Percentiles rank a stretch among this genome's conserved stretches.
These are phyloP conservation scores for Cystobasidium onofrii DNA, from an alignment of 768 basidiomycete species.

Conservation along the genomic window DNA sequence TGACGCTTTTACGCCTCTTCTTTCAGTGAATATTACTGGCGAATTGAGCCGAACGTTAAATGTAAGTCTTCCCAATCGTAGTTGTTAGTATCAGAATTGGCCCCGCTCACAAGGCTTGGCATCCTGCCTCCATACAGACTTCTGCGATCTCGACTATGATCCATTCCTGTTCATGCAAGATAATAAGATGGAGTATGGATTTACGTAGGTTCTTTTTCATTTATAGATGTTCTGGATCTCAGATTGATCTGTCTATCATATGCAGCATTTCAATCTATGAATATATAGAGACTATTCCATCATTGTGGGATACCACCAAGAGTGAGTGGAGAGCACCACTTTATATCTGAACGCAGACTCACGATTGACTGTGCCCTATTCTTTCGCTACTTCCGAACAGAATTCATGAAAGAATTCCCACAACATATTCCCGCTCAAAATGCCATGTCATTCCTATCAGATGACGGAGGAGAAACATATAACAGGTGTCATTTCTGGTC, in stretches of 20 bases:
- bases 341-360: not conserved
- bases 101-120: not conserved
- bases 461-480: constrained; percentile 63
- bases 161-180: constrained; percentile 75
- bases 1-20: not conserved
- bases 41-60: constrained; percentile 75
- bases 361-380: not conserved
- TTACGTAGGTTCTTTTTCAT: constrained; percentile 18
- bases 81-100: constrained; percentile 37
- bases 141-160: constrained; percentile 49
- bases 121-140: not conserved
- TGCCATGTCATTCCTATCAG: constrained; percentile 64
- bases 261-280: constrained; percentile 73
- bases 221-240: not conserved
- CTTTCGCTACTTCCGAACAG: constrained; percentile 46
- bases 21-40: constrained; percentile 69
- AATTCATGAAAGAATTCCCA: constrained; percentile 60
- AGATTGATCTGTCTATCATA: constrained; percentile 41
- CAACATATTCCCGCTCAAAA: constrained; percentile 55
- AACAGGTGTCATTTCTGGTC: constrained; percentile 59
- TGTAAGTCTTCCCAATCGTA: constrained; percentile 50
- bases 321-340: constrained; percentile 41
- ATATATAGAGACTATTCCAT: constrained; percentile 69
- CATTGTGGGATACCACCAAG: constrained; percentile 66
- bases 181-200: constrained; percentile 74